Percentiles rank a stretch among this genome's conserved stretches.
These are phyloP conservation scores for Piromyces sp. DNA, from an alignment of 192 early-diverging fungal species.

Conservation along the genomic window DNA sequence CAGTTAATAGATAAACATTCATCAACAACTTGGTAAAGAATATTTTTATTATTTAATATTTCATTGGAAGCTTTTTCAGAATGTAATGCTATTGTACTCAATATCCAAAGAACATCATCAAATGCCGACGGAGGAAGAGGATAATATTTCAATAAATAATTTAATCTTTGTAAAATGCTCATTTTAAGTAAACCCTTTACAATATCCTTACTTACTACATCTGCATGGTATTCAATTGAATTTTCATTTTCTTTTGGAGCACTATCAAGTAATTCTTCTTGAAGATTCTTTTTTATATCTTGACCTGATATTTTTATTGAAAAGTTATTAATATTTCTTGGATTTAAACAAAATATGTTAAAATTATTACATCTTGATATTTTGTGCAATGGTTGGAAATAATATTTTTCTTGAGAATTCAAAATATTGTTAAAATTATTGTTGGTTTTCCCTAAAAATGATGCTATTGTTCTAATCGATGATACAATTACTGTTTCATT, in stretches of 20 bases:
- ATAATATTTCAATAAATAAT: background rate
- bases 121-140: background rate
- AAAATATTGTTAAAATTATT: background rate
- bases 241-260: background rate
- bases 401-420: background rate
- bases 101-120: background rate
- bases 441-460: constrained; percentile 8
- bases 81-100: background rate
- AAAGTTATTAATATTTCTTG: background rate
- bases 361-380: background rate
- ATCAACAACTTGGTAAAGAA: background rate
- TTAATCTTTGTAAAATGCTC: background rate
- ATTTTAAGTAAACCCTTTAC: background rate
- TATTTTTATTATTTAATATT: background rate
- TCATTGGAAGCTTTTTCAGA: background rate
- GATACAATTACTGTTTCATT: constrained; percentile 33
- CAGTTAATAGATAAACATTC: background rate
- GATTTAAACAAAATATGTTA: background rate
- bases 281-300: background rate
- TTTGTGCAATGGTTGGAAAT: background rate
- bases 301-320: background rate
- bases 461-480: constrained; percentile 22
- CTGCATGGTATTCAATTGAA: background rate
- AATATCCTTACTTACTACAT: background rate
- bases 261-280: background rate